Conservation (phyloP, 208 protist genomes). For the Hexamita inflata region DNA sequence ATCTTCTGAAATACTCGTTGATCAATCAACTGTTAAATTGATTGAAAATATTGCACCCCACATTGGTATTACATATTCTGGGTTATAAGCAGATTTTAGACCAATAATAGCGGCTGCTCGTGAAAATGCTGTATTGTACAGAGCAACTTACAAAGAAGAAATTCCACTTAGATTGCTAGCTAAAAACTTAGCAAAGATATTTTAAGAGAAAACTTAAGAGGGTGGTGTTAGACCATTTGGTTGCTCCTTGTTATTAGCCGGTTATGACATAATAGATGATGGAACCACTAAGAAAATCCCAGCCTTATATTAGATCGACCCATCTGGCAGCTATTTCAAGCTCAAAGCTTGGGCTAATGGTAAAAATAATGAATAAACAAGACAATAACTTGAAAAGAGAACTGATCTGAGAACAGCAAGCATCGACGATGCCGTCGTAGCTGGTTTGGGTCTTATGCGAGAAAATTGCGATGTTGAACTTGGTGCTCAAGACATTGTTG, state of each 20-base stretch:
- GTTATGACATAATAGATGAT: neutral
- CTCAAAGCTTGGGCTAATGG: slow-evolving; percentile 15
- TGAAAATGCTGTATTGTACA: neutral
- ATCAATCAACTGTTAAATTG: neutral
- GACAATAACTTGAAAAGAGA: neutral
- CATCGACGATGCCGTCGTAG: neutral
- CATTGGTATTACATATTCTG: slow-evolving; percentile 12
- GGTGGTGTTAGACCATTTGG: slow-evolving; percentile 24
- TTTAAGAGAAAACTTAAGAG: slow-evolving; percentile 9
- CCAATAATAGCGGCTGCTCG: neutral
- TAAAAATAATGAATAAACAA: neutral
- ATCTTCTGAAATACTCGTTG: neutral
- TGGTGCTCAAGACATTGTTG: too few relatives aligned
- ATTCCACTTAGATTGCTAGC: neutral
- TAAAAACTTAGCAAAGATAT: neutral
- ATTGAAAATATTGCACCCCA: neutral
- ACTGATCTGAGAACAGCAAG: neutral
- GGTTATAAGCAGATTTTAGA: slow-evolving; percentile 13
- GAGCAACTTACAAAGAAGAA: neutral
- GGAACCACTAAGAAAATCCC: neutral
- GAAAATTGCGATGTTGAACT: neutral
- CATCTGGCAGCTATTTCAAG: slow-evolving; percentile 6
- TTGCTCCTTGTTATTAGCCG: neutral
- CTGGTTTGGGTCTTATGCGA: neutral
- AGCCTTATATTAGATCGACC: neutral